Conservation (phyloP, 169 alveolate genomes). For the Theileria luwenshuni region DNA sequence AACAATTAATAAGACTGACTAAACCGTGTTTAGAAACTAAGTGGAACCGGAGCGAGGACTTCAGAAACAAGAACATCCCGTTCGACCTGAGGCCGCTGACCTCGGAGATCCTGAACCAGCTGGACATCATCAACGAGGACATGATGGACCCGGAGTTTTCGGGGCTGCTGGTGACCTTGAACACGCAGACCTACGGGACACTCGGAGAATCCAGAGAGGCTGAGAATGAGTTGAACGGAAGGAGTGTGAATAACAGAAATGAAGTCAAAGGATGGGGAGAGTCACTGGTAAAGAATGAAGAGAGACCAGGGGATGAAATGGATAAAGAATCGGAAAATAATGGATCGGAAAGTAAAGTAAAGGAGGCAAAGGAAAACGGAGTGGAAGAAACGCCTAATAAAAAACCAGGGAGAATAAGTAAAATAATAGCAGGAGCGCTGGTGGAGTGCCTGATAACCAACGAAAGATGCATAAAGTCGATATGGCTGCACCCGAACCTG, state of each 20-base stretch:
- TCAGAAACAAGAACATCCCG: slow-evolving; percentile 76
- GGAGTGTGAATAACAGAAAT: background rate
- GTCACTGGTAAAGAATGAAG: background rate
- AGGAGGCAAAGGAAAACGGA: slow-evolving; percentile 1
- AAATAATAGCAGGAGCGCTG: slow-evolving; percentile 78
- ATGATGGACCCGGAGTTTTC: slow-evolving; percentile 74
- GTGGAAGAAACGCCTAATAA: slow-evolving; percentile 6
- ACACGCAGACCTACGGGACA: slow-evolving; percentile 57
- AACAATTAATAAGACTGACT: background rate
- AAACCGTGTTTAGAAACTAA: slow-evolving; percentile 37
- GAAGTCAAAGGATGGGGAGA: background rate
- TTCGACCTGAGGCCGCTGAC: slow-evolving; percentile 76
- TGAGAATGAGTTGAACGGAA: background rate
- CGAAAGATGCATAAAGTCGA: slow-evolving; percentile 73
- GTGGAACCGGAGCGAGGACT: slow-evolving; percentile 54
- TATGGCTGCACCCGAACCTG: slow-evolving; percentile 79
- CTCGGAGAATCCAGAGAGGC: background rate
- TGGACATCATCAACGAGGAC: slow-evolving; percentile 72
- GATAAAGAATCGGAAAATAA: background rate
- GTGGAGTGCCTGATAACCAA: slow-evolving; percentile 74
- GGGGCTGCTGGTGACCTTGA: slow-evolving; percentile 76
- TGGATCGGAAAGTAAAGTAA: too few species aligned
- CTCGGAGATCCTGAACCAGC: slow-evolving; percentile 64
- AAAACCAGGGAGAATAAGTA: slow-evolving; percentile 24
- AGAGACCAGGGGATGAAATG: background rate